Base-by-base conservation (phyloP, 2,329 filamentous ascomycete genomes). In the Stagonosporopsis rhizophila region DNA sequence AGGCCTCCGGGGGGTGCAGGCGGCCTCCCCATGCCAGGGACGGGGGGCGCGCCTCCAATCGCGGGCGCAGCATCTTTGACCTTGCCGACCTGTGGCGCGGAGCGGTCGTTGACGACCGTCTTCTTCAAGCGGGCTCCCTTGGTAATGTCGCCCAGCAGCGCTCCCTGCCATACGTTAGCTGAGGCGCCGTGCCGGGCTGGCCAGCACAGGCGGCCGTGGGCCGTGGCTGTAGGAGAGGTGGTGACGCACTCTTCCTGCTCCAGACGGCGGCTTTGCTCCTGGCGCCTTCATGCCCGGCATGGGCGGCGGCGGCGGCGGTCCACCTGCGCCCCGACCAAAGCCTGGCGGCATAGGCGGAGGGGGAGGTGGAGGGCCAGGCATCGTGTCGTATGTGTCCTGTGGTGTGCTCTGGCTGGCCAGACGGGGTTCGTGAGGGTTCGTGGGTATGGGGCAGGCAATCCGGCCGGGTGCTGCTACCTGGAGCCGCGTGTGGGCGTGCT, bases 21-120 rank as follows among this genome's bases (percentile, higher is more conserved):
- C 34, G 70, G 57, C 54, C 64, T 66, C 25, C 70, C 72, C 66
- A 88, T 77, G 41, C 84, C 85, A 20, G 91, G 91, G n/a, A 96
- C 82, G 20, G 93, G 89, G 35, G 93, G 93, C 44, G 92, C 93
- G 60, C 90, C 89, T 64, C 87, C 89, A 53, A 90, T 78, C 12
- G 88, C 83, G 50, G 85, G 81, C 57, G 84, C 87, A 28, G 82
- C 83, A 46, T 83, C 80, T 48, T 82, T 81, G 46, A 81, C 69
- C 52, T 84, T 86, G 58, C 77, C 84, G 53, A 97, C 75, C 46
- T 84, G 68, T 0, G 94, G 94, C 7, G 91, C 91, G 20, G 93
- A 97, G 76, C 94, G 88, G 76, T 98, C 94, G 78, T 98, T 97
- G 65, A 93, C 91, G 52, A 92, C 88, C 28, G 81, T 83, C 77